phyloP scores from a whole-genome alignment of 2,329 filamentous ascomycete species.

The Juglanconis juglandina region DNA sequence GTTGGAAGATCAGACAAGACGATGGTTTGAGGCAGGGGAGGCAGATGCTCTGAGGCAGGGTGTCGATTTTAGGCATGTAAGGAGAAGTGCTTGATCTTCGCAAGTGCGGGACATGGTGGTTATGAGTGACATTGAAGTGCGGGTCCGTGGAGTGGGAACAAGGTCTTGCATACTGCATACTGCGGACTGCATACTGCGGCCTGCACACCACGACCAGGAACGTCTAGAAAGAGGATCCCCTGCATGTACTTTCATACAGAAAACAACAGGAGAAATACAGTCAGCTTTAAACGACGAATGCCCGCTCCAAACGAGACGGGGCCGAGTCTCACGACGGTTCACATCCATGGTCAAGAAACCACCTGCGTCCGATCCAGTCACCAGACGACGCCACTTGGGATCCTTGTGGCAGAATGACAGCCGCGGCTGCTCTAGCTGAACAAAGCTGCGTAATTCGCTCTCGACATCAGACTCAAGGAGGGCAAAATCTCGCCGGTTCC shows the following conservation, averaged over 20 bases:
- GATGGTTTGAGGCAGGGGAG: conserved; percentile 22
- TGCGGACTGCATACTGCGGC: neutral
- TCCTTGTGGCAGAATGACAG: neutral
- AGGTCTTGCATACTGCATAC: conserved; percentile 14
- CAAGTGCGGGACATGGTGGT: conserved; percentile 38
- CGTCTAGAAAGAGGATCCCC: neutral
- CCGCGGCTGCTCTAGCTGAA: conserved; percentile 3
- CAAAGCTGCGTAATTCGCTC: neutral
- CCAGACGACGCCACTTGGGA: conserved; percentile 6
- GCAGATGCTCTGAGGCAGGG: conserved; percentile 31
- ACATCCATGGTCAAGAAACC: neutral
- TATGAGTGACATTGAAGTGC: conserved; percentile 37
- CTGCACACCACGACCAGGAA: conserved; percentile 10
- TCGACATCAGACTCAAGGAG: neutral
- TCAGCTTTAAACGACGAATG: neutral
- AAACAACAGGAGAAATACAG: conserved; percentile 1
- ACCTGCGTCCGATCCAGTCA: neutral
- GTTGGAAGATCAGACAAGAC: conserved; percentile 36
- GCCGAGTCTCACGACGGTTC: conserved; percentile 12
- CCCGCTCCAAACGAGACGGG: conserved; percentile 17
- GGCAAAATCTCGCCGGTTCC: neutral
- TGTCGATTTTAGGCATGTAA: conserved; percentile 32
- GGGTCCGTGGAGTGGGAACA: conserved; percentile 17
- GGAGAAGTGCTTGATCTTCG: conserved; percentile 33
- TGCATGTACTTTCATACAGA: conserved; percentile 7